These are phyloP conservation scores for Kuraishia hungarica DNA, from an alignment of 805 yeast species.

Conservation along the genomic window DNA sequence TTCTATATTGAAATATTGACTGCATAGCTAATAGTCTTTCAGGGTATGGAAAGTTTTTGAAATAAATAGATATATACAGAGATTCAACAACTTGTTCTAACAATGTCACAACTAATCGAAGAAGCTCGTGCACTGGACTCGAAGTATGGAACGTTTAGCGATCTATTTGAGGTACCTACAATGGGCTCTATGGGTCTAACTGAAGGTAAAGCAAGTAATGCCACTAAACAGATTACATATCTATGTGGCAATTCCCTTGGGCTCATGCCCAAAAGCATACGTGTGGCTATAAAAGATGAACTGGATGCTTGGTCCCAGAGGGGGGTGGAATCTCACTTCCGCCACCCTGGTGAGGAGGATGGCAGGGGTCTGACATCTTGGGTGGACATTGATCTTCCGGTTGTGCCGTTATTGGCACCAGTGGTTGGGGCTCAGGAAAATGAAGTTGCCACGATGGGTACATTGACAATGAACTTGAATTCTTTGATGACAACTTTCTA, in stretches of 20 bases:
- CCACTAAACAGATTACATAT: conserved; percentile 27
- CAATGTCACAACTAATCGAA: neutral
- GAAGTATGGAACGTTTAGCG: conserved; percentile 27
- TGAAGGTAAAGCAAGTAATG: conserved; percentile 7
- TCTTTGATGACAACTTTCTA: conserved; percentile 67
- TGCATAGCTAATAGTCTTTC: no score
- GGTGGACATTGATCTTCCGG: conserved; percentile 80
- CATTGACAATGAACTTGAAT: conserved; percentile 77
- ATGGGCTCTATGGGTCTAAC: conserved; percentile 47
- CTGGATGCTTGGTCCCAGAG: conserved; percentile 73
- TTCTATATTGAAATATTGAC: no score
- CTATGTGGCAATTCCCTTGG: conserved; percentile 95
- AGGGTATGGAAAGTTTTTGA: no score
- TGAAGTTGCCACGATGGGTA: conserved; percentile 89
- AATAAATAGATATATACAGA: neutral
- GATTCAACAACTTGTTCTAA: neutral
- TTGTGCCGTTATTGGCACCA: conserved; percentile 58
- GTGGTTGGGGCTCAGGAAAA: conserved; percentile 64
- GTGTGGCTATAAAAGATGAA: conserved; percentile 51
- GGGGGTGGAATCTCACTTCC: conserved; percentile 81
- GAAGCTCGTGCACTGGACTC: conserved; percentile 28
- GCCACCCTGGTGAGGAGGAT: conserved; percentile 41
- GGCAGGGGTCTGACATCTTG: conserved; percentile 48
- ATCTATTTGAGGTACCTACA: conserved; percentile 60
- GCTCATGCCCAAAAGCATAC: conserved; percentile 66